Percentiles rank a stretch among this genome's conserved stretches.
phyloP scores from a whole-genome alignment of 129 eudicot genomes.

The Kitagawia praeruptora region DNA sequence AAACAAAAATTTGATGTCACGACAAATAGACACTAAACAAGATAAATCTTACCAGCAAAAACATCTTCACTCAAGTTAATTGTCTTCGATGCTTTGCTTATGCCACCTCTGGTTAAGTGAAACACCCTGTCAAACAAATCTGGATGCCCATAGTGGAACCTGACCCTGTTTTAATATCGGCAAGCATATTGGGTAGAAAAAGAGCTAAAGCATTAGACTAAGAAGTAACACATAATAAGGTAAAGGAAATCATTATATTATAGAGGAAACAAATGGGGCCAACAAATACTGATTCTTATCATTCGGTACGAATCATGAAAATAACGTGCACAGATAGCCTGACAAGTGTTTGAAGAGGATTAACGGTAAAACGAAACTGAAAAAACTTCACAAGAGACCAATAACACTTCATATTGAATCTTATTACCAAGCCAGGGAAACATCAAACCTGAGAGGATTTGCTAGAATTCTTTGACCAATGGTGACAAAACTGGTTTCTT shows the following conservation, averaged over 20 bases:
- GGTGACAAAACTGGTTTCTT: conserved; percentile 93
- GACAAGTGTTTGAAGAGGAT: not conserved
- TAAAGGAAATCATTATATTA: not conserved
- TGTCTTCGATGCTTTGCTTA: conserved; percentile 95
- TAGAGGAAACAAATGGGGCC: not conserved
- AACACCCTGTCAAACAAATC: conserved; percentile 90
- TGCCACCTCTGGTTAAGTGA: conserved; percentile 98
- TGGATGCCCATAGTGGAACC: conserved; percentile 99
- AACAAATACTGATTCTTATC: not conserved
- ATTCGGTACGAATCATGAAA: not conserved
- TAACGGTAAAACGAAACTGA: too few species aligned
- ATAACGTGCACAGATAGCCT: not conserved
- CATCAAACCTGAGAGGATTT: conserved; percentile 80
- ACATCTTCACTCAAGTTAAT: conserved; percentile 93
- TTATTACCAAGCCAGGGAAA: not conserved
- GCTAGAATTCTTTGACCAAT: conserved; percentile 94
- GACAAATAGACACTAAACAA: not conserved
- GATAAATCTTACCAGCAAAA: conserved; percentile 54
- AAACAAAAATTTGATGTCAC: not conserved
- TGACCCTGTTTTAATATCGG: conserved; percentile 44
- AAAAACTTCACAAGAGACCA: not conserved
- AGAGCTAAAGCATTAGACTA: not conserved
- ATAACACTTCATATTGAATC: not conserved
- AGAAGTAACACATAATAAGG: not conserved
- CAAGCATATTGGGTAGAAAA: not conserved